Percentiles rank a stretch among this genome's conserved stretches.
Conservation (phyloP, 495 filamentous ascomycete genomes). For the Schizothecium vesticola region DNA sequence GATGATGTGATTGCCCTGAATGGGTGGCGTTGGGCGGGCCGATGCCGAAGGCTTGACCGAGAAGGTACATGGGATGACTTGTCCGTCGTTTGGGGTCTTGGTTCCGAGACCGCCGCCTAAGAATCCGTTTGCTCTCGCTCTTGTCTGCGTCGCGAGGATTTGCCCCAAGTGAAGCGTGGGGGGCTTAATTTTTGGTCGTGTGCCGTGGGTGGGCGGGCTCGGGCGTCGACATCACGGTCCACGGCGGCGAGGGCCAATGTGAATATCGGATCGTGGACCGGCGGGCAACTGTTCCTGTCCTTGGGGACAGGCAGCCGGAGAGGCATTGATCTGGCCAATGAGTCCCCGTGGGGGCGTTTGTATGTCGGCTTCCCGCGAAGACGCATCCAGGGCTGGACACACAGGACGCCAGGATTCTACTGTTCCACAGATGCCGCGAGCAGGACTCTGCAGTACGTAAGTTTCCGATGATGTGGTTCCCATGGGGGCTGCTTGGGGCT, state of each 20-base stretch:
- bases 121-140: constrained; percentile 18
- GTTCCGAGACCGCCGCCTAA: constrained; percentile 6
- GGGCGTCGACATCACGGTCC: constrained; percentile 21
- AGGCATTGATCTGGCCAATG: constrained; percentile 18
- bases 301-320: constrained; percentile 14
- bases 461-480: constrained; percentile 24
- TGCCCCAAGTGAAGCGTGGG: not conserved
- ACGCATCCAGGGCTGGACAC: constrained; percentile 17
- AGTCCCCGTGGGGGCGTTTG: constrained; percentile 21
- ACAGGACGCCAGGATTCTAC: constrained; percentile 13
- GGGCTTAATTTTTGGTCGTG: not conserved
- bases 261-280: not conserved
- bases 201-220: constrained; percentile 16
- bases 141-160: not conserved
- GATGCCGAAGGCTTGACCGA: not conserved
- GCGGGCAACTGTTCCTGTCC: not conserved
- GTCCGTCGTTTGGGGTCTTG: constrained; percentile 18
- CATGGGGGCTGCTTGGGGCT: not conserved
- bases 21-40: not conserved
- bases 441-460: not conserved
- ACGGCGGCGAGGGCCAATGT: not conserved
- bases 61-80: constrained; percentile 18
- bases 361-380: constrained; percentile 21
- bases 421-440: constrained; percentile 18
- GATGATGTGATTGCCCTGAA: not conserved